A percentile compares a stretch with the other conserved stretches of the same genome.
Conservation (phyloP, 805 yeast species). For the Kockiozyma suomiensis region DNA sequence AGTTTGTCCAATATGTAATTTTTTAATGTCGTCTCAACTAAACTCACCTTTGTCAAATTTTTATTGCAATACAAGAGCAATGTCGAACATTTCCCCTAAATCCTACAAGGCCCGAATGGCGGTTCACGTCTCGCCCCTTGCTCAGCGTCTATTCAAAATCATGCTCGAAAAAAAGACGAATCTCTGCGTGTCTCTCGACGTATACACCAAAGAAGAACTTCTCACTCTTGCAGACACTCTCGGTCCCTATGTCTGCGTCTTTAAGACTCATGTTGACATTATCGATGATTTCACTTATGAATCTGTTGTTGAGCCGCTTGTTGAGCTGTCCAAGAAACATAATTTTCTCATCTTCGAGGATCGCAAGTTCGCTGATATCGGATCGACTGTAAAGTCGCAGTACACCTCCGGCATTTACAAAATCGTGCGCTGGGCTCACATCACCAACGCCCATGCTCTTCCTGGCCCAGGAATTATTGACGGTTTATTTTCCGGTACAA, state of each 20-base stretch:
- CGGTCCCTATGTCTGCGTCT: conserved; percentile 89
- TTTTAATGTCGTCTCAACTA: not conserved
- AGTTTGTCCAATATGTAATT: not conserved
- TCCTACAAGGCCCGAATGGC: conserved; percentile 71
- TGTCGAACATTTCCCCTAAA: conserved; percentile 18
- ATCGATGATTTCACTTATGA: conserved; percentile 86
- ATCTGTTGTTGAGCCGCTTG: conserved; percentile 72
- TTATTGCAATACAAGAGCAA: not conserved
- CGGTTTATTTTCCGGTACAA: conserved; percentile 77
- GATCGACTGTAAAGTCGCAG: conserved; percentile 94
- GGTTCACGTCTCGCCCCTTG: conserved; percentile 75
- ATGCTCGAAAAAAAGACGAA: conserved; percentile 84
- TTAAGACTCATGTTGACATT: conserved; percentile 93
- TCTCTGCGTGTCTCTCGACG: conserved; percentile 93
- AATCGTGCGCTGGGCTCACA: conserved; percentile 93
- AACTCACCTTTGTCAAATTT: too few species aligned
- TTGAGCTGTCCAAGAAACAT: conserved; percentile 74
- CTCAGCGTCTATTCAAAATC: conserved; percentile 66
- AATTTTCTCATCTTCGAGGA: conserved; percentile 93
- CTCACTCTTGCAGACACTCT: conserved; percentile 70
- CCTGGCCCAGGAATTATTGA: conserved; percentile 92
- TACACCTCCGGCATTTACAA: conserved; percentile 86
- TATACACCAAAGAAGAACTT: conserved; percentile 75
- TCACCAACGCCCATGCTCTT: conserved; percentile 96
- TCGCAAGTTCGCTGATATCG: conserved; percentile 97